Conservation (phyloP, 2,329 filamentous ascomycete species). For the Penicillium frequentans region DNA sequence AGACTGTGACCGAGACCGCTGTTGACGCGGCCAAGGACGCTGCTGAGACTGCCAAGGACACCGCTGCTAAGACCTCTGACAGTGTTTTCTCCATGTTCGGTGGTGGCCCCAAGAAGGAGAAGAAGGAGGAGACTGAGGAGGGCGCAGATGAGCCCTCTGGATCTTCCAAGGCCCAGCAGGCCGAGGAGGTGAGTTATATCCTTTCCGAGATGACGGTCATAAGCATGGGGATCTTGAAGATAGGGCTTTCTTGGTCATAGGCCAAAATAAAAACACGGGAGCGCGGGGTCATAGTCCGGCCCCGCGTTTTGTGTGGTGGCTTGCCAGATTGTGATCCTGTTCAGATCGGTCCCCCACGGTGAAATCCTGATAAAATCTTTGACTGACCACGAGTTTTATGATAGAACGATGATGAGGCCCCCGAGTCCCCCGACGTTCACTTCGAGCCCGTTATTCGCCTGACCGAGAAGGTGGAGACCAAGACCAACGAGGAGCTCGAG, state of each 20-base stretch:
- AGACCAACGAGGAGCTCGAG: conserved; percentile 98
- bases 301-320: conserved; percentile 15
- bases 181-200: conserved; percentile 55
- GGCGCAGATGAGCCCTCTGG: conserved; percentile 85
- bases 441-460: conserved; percentile 96
- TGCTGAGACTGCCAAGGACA: conserved; percentile 38
- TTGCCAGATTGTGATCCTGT: background rate
- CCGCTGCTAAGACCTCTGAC: conserved; percentile 46
- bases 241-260: background rate
- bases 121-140: conserved; percentile 75
- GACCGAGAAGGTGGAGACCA: conserved; percentile 93
- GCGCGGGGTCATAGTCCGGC: background rate
- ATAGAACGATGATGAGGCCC: conserved; percentile 62
- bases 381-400: background rate
- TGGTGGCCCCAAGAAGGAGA: conserved; percentile 94
- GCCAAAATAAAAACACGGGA: background rate
- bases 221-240: background rate
- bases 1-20: conserved; percentile 32
- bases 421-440: conserved; percentile 89
- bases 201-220: background rate
- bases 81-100: conserved; percentile 98
- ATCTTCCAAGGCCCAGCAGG: conserved; percentile 77
- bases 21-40: conserved; percentile 39
- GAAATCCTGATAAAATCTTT: background rate
- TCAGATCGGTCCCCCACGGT: background rate